Evolutionary conservation across 192 early-diverging fungal genomes (phyloP).

Genomic region (Gonapodya prolifera): DNA sequence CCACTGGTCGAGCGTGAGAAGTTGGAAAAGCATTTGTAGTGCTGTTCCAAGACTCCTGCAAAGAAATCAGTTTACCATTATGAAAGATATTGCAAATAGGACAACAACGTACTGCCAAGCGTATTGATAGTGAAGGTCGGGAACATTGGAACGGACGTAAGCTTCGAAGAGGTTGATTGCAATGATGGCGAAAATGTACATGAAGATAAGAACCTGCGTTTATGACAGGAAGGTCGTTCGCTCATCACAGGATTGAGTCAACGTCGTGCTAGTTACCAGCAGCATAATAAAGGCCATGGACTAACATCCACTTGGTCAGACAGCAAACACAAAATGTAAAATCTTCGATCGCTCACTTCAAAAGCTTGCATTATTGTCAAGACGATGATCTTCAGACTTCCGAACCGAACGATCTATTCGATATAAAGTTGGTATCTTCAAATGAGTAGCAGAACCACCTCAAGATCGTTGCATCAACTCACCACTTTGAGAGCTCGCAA

Average conservation of each 20-base stretch:
- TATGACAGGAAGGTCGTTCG: not conserved
- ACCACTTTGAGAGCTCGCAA: slow-evolving; percentile 18
- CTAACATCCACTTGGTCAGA: slow-evolving; percentile 5
- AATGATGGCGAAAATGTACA: slow-evolving; percentile 20
- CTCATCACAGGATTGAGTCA: not conserved
- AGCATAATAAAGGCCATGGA: slow-evolving; percentile 30
- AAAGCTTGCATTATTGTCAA: slow-evolving; percentile 31
- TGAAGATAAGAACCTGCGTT: slow-evolving; percentile 13
- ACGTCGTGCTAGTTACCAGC: slow-evolving; percentile 7
- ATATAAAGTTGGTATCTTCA: not conserved
- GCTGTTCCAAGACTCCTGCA: slow-evolving; percentile 17
- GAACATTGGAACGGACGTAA: slow-evolving; percentile 14
- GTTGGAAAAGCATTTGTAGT: slow-evolving; percentile 25
- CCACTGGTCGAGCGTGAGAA: slow-evolving; percentile 34
- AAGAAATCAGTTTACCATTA: not conserved
- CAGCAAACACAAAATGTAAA: not conserved
- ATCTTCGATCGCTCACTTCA: not conserved
- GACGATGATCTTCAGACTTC: slow-evolving; percentile 24
- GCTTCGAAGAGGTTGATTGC: slow-evolving; percentile 21
- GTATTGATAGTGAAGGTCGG: slow-evolving; percentile 16
- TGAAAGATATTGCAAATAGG: not conserved
- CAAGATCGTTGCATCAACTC: not conserved
- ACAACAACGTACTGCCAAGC: slow-evolving; percentile 15
- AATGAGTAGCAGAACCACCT: slow-evolving; percentile 5
- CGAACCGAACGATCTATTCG: slow-evolving; percentile 12